These are phyloP conservation scores for Teratosphaeria pseudoeucalypti DNA, from an alignment of 2,329 filamentous ascomycete species.

Conservation along the genomic window DNA sequence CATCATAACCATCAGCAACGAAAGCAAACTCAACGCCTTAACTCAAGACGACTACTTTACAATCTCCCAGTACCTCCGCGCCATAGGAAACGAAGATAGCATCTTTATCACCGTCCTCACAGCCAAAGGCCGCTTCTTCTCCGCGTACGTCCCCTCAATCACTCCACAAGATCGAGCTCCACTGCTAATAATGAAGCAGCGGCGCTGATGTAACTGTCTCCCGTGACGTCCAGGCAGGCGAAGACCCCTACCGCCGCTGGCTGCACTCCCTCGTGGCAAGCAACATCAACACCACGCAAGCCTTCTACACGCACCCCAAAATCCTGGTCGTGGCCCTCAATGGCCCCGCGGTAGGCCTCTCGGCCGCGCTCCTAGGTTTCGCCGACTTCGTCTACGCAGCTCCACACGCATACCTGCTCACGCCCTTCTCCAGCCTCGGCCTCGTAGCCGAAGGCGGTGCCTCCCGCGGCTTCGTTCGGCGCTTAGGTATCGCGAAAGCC, in stretches of 20 bases:
- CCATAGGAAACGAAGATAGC: constrained; percentile 69
- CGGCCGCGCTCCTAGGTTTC: constrained; percentile 70
- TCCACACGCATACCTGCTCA: constrained; percentile 74
- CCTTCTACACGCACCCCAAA: constrained; percentile 90
- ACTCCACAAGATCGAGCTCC: not conserved
- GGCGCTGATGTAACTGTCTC: constrained; percentile 65
- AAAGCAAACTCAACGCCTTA: constrained; percentile 80
- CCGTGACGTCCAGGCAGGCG: constrained; percentile 20
- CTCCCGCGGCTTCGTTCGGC: constrained; percentile 60
- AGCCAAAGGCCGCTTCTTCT: constrained; percentile 73
- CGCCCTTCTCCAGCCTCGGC: constrained; percentile 81
- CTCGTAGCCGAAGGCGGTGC: constrained; percentile 83
- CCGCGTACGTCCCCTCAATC: constrained; percentile 53
- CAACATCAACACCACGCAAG: constrained; percentile 82
- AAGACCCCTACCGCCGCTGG: constrained; percentile 44
- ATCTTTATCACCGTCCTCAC: constrained; percentile 77
- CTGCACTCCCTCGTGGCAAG: constrained; percentile 65
- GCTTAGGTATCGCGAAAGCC: constrained; percentile 69
- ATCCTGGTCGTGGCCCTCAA: constrained; percentile 86
- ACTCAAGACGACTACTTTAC: constrained; percentile 63
- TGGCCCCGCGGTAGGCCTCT: constrained; percentile 80
- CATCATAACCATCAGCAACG: constrained; percentile 76
- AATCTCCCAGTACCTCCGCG: constrained; percentile 60
- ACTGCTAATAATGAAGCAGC: constrained; percentile 34
- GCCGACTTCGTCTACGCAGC: constrained; percentile 88